Evolutionary conservation across 139 green algal species (phyloP), one percentile per base, ranked within the genome.

Genomic region (Tetraselmis striata): DNA sequence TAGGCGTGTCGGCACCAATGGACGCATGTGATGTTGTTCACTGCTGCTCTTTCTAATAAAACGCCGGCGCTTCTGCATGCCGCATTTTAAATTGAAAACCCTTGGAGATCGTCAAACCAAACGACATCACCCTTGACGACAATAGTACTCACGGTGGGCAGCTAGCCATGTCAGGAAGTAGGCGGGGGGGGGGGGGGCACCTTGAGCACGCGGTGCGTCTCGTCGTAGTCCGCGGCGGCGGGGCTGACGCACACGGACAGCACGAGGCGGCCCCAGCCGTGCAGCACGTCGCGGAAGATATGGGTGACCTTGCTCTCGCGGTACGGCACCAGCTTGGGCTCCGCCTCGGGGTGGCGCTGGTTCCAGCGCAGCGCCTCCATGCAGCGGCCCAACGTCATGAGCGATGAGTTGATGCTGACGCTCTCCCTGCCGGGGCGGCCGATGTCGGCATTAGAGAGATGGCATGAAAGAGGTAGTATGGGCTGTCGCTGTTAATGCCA

Each of bases 321-420:
- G 75, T 91, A 92, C 23, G 92, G 92, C 25, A 94, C 86, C 23
- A 92, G 81, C n/a, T 82, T 83, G 79, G 80, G 82, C 28, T 84
- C 77, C 23, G 11, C 31, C 11, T 59, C 82, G 1, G 77, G 77
- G 58, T 93, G 86, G 83, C 92, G 83, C 89, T 95, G 93, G 83
- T 95, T 97, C 86, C 88, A 91, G 0, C 89, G 84, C 81, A 96
- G 90, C 32, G 90, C 91, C 84, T 95, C 90, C 31, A 97, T 82
- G 86, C 93, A 97, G 59, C 92, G 90, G 0, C 91, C 90, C 59
- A 97, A 88, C 0, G 90, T 94, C 87, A 93, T 94, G 24, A 97
- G 89, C 1, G 86, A 93, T 27, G 81, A 84, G 88, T 97, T 97
- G 91, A 97, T 97, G 76, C 87, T 87, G 59, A 92, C 86, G 84